Percentiles rank a stretch among this genome's conserved stretches.
These are phyloP conservation scores for Fallopia convolvulus DNA, from an alignment of 148 eudicot species.

Conservation along the genomic window DNA sequence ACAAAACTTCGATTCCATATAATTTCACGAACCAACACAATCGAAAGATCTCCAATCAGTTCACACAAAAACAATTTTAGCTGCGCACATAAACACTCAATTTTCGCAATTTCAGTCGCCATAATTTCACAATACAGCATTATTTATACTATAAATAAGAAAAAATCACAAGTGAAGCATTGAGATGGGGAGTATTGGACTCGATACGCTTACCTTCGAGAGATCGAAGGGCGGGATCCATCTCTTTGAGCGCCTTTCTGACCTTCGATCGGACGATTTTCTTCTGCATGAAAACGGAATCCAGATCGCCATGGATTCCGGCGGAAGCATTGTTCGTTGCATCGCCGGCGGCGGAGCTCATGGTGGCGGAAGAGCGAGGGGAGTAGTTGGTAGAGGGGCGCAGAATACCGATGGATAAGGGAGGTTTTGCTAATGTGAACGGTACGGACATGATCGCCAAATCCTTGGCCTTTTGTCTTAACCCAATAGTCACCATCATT, in stretches of 20 bases:
- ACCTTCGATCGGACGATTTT: slow-evolving; percentile 51
- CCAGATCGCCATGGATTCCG: slow-evolving; percentile 23
- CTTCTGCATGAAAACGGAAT: slow-evolving; percentile 52
- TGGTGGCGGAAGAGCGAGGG: slow-evolving; percentile 19
- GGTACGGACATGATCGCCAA: slow-evolving; percentile 15
- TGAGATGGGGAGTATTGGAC: not conserved
- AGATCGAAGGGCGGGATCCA: slow-evolving; percentile 52
- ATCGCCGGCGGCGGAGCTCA: slow-evolving; percentile 27
- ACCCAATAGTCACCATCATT: slow-evolving; percentile 8
- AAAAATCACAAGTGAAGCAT: not conserved
- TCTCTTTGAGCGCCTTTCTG: slow-evolving; percentile 50
- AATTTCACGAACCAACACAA: too few relatives aligned
- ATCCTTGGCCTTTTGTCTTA: slow-evolving; percentile 11
- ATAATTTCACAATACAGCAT: not conserved
- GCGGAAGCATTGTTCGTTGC: slow-evolving; percentile 7
- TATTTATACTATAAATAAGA: not conserved
- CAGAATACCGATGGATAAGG: slow-evolving; percentile 13
- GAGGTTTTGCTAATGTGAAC: slow-evolving; percentile 11
- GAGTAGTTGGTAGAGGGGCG: slow-evolving; percentile 9
- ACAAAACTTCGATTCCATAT: not conserved
- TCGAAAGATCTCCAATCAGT: not conserved
- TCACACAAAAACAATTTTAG: not conserved
- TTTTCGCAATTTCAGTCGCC: not conserved
- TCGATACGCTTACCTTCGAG: slow-evolving; percentile 35
- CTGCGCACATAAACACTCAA: not conserved